Base-by-base conservation (phyloP, 2,329 filamentous ascomycete species). In the Salinomyces thailandicus region DNA sequence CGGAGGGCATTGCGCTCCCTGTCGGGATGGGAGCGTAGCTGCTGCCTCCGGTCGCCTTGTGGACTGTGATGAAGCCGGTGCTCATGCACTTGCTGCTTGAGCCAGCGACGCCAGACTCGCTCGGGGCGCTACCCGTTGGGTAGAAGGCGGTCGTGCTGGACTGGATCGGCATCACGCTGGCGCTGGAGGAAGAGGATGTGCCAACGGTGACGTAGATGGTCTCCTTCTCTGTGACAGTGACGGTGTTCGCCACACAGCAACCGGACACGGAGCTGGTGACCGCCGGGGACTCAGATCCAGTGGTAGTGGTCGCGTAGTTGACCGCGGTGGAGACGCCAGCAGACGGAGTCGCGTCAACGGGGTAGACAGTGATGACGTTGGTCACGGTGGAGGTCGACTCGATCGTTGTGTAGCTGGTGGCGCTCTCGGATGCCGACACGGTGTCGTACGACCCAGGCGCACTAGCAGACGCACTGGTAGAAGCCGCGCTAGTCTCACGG, bases 221-320 rank as follows among this genome's bases (percentile, higher is more conserved):
- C 45, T 54, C 51, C 42, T 49, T 51, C 47, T 50, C 51, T 16
- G 55, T 59, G 19, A 54, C 53, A 19, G 57, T 60, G 22, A 56
- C 52, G 29, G 55, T 58, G 31, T 39, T 19, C 45, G 41, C 15
- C 3, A 40, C 51, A 42, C 53, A 57, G 26, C 39, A 41, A 36
- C 43, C 47, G 19, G 39, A 33, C n/a, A 14, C 37, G n/a, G 39
- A 43, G 30, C 35, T 41, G 5, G 24, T 27, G 18, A 35, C 38
- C 14, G 33, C 18, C 7, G 33, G 31, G 26, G 35, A 41, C 18
- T n/a, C 35, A 15, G 43, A 38, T 26, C 30, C 39, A 34, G 38
- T 31, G 15, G 33, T n/a, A 14, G 18, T 17, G 16, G 31, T 31
- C 32, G 42, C 39, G 33, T 42, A 39, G 19, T 39, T 39, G 32